Evolutionary conservation across 441 rosid genomes (phyloP), one percentile per base, ranked within the genome.

Genomic region (Adansonia gregorii): DNA sequence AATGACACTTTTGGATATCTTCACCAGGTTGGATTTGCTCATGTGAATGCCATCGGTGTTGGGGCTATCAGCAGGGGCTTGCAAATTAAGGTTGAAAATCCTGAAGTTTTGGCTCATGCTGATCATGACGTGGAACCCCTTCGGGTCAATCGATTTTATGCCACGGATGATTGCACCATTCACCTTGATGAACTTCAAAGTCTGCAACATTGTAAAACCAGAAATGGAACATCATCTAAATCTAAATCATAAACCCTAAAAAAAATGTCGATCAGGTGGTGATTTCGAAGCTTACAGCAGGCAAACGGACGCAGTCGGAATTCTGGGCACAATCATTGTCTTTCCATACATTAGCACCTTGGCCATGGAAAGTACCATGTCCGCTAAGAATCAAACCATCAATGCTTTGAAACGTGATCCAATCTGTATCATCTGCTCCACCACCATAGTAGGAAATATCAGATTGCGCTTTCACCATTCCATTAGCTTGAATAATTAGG

Each of bases 31-130:
- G 65, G 93, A 87, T 61, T 83, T 84, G 80, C 92, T 88, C 61
- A 89, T 84, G 43, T 89, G 95, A 49, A 91, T 76, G 11, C 95
- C 95, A 6, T 91, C 95, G 0, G 95, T 91, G 72, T 91, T 91
- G 8, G 95, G 92, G 80, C 95, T 91, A 0, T 76, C 71, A 0
- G 0, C 85, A 0, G 93, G 95, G 9, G 95, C 93, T 0, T 1
- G 9, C 6, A 91, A 8, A 14, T 70, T 73, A 43, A 91, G 24
- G 68, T 78, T 68, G 46, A 41, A 72, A 6, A 82, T 64, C 54
- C 74, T 78, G 0, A 91, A 19, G 77, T 87, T 83, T 31, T 76
- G 43, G 75, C 86, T 76, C 8, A 64, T 27, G 39, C 82, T 86
- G 55, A 91, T 76, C 45, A 76, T 71, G 8, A 85, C 24, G 55